phyloP scores from a whole-genome alignment of 305 asterid genomes.

The Solanum hybrid region DNA sequence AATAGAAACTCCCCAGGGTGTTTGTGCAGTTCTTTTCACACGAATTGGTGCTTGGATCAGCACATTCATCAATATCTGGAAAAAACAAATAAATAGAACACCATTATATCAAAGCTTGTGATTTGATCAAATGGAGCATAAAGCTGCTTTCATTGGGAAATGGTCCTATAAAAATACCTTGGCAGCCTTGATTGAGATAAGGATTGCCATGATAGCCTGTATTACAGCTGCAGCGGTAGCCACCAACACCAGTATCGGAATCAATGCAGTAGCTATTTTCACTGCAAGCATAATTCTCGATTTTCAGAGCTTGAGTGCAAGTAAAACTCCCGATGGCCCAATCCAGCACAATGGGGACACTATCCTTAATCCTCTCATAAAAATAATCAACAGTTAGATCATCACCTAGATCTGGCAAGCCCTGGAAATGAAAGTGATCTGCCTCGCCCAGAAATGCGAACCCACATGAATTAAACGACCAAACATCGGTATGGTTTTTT shows the following conservation, averaged over 20 bases:
- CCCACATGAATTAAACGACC: constrained; percentile 16
- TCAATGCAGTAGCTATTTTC: constrained; percentile 16
- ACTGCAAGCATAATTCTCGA: constrained; percentile 16
- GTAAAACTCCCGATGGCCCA: constrained; percentile 24
- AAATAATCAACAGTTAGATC: not conserved
- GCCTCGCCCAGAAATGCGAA: constrained; percentile 26
- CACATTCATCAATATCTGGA: not conserved
- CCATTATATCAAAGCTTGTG: not conserved
- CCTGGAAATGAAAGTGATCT: constrained; percentile 10
- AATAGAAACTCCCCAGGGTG: not conserved
- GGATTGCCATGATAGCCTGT: constrained; percentile 29
- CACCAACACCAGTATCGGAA: constrained; percentile 11
- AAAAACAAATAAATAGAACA: not conserved
- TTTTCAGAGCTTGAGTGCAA: constrained; percentile 10
- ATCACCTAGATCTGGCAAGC: constrained; percentile 3
- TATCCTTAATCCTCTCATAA: not conserved
- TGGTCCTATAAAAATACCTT: constrained; percentile 2
- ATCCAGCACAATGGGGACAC: constrained; percentile 24
- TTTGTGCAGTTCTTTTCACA: not conserved
- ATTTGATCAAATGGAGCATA: not conserved
- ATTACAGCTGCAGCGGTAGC: constrained; percentile 27
- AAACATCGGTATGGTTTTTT: constrained; percentile 4
- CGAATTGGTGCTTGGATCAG: not conserved
- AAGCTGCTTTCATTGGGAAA: not conserved
- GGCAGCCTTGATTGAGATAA: constrained; percentile 27